These are phyloP conservation scores for Podila epigama DNA, from an alignment of 192 early-diverging fungal genomes.

Conservation along the genomic window DNA sequence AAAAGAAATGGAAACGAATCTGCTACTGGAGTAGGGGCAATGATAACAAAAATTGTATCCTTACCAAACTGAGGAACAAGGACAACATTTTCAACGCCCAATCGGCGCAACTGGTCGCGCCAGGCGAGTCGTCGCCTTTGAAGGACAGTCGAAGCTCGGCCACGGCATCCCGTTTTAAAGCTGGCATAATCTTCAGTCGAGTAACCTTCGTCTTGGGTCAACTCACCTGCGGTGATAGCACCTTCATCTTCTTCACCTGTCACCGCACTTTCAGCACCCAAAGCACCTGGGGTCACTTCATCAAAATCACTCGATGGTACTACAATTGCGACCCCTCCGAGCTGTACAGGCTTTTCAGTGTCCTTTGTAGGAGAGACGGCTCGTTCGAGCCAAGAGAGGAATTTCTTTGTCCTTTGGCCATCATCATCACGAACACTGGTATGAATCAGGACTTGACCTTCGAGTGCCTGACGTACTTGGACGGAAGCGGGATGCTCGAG, in stretches of 20 bases:
- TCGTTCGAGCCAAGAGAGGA: constrained; percentile 40
- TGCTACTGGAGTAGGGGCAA: neutral
- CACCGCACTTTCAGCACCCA: constrained; percentile 14
- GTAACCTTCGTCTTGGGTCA: constrained; percentile 34
- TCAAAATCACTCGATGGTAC: constrained; percentile 48
- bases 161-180: constrained; percentile 42
- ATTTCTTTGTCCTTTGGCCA: constrained; percentile 38
- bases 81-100: constrained; percentile 41
- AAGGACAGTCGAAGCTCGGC: constrained; percentile 25
- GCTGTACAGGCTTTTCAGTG: constrained; percentile 13
- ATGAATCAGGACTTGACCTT: constrained; percentile 43
- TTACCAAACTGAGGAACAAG: constrained; percentile 43
- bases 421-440: constrained; percentile 45
- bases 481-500: constrained; percentile 37
- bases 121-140: constrained; percentile 38
- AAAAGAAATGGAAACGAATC: neutral
- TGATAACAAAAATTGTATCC: neutral
- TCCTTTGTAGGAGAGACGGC: constrained; percentile 28
- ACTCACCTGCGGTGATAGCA: too few relatives aligned
- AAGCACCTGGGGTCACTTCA: neutral
- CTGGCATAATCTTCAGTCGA: constrained; percentile 47
- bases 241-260: constrained; percentile 18
- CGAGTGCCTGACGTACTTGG: constrained; percentile 26
- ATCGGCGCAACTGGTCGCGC: constrained; percentile 38
- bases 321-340: constrained; percentile 43